Evolutionary conservation across 2,329 filamentous ascomycete species (phyloP).

Genomic region (Diplodia intermedia): DNA sequence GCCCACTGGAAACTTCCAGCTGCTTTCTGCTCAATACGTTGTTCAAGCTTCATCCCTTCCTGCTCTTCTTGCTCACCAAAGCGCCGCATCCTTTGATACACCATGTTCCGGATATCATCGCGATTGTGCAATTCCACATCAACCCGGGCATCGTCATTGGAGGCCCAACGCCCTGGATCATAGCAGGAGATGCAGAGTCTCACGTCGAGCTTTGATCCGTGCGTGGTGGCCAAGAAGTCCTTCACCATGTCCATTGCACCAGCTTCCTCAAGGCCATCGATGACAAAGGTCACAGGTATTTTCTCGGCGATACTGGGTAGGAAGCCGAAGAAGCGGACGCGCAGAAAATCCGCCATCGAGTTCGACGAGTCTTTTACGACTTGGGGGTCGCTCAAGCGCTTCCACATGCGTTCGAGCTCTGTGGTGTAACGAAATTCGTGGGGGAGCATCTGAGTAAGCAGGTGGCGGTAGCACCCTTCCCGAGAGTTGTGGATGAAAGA

Average conservation of each 20-base stretch:
- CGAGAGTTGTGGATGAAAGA: neutral
- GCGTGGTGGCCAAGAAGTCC: neutral
- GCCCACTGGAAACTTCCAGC: neutral
- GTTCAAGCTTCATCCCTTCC: neutral
- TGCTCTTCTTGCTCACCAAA: neutral
- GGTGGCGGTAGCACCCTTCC: neutral
- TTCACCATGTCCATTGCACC: neutral
- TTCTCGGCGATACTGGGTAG: neutral
- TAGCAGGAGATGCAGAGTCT: neutral
- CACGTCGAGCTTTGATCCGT: neutral
- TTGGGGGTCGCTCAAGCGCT: neutral
- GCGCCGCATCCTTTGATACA: neutral
- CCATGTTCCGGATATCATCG: neutral
- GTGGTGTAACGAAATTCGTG: neutral
- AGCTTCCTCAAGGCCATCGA: slow-evolving; percentile 1
- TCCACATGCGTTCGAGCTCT: neutral
- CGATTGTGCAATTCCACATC: slow-evolving; percentile 2
- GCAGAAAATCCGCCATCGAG: neutral
- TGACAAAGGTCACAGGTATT: neutral
- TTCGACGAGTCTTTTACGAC: neutral
- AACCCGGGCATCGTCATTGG: neutral
- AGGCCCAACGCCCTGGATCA: neutral
- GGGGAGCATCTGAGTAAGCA: neutral
- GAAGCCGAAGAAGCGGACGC: too few species aligned
- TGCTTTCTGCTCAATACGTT: neutral